Evolutionary conservation across 306 rosid genomes (phyloP), one percentile per base, ranked within the genome.

Genomic region (Trifolium pratense): DNA sequence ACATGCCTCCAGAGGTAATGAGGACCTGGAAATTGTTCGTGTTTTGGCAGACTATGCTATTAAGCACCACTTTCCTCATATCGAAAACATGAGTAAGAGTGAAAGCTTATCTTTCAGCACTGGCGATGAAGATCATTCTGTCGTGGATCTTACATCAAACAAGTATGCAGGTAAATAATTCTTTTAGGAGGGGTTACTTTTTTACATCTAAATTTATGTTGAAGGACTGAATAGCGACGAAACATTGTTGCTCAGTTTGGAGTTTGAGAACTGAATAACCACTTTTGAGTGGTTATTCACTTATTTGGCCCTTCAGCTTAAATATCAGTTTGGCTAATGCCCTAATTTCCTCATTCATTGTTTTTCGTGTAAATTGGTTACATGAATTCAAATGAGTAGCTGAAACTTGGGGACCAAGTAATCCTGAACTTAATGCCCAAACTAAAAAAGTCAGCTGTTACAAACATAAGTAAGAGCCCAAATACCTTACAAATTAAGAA

Each of bases 61-160:
- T 56, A 88, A 42, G 57, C 90, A 87, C 81, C 96, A 95, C 83
- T 95, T 91, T 86, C 97, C 92, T 79, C 99, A 87, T 75, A 80
- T 91, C 68, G 91, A 88, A 80, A 95, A 86, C 80, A 88, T 90
- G 97, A 90, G 85, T 73, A 81, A 75, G 85, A 90, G 97, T 70
- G 93, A 95, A 70, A 84, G 89, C 78, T 84, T 91, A 79, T 95
- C 99, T 74, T 95, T 91, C 76, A 79, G 86, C 86, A 95, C 89
- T 2, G 97, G 95, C 52, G 81, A 86, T 23, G 84, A 88, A 77
- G 97, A 87, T 60, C 84, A 84, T 83, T 84, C 91, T 23, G 87
- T 91, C 42, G 96, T 95, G 74, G 99, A 91, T 87, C 92, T 95
- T 77, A 95, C 99, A 34, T 95, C 96, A 65, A 95, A 95, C 84